phyloP scores from a whole-genome alignment of 257 asterid genomes.

The Ajuga chamaepitys region DNA sequence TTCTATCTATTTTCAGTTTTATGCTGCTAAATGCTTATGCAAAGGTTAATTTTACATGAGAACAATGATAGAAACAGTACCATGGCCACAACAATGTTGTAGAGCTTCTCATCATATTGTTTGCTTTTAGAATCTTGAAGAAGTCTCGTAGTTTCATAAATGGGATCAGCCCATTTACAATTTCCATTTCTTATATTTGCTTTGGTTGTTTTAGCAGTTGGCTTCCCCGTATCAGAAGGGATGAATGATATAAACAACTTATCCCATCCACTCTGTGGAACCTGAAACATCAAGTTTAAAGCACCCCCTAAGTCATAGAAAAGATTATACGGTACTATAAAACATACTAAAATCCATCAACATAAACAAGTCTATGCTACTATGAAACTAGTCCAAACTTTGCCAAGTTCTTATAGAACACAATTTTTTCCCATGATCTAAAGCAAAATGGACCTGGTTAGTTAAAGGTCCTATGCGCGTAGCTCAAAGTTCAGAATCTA shows the following conservation, averaged over 20 bases:
- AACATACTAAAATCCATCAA: too few relatives aligned
- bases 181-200: constrained; percentile 89
- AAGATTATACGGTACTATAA: background rate
- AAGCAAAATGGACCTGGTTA: background rate
- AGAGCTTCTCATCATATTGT: constrained; percentile 85
- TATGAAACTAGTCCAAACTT: too few relatives aligned
- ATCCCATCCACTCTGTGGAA: constrained; percentile 97
- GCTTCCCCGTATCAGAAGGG: constrained; percentile 80
- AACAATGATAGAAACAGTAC: constrained; percentile 35
- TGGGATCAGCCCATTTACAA: constrained; percentile 99
- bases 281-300: constrained; percentile 39
- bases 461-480: background rate
- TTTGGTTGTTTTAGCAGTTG: constrained; percentile 85
- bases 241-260: constrained; percentile 79
- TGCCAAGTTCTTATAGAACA: too few relatives aligned
- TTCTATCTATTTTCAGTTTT: background rate
- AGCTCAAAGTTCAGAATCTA: background rate
- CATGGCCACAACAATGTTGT: constrained; percentile 89
- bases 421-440: background rate
- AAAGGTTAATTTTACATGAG: background rate
- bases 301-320: background rate
- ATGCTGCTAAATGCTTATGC: background rate
- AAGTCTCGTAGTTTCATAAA: constrained; percentile 93
- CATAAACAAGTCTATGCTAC: too few relatives aligned
- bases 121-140: constrained; percentile 86